Base-by-base conservation (phyloP, 208 protist genomes). In the Trypanosoma theileri region DNA sequence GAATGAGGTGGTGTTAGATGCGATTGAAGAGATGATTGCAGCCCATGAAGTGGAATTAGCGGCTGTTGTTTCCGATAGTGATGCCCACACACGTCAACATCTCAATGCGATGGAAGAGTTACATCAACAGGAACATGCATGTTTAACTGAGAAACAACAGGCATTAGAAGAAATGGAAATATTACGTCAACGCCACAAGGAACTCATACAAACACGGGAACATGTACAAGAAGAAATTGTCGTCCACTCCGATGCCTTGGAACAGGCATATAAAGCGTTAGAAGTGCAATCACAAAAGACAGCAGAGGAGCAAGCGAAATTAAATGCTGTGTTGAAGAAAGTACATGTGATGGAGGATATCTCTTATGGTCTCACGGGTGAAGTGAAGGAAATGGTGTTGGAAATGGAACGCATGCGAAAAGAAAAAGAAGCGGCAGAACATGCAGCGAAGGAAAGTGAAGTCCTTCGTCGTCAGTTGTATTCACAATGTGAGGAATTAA, bases 401-500 rank as follows among this genome's bases (percentile, higher is more conserved):
- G 78, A 84, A 65, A 80, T 85, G 79, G 79, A 92, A 71, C 56
- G 50, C n/a, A 59, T 92, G 1, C 62, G 61, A 11, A 51, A 56
- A 26, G 51, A 73, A 55, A 71, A 71, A 48, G 62, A 73, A 14
- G 53, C 65, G 17, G 45, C 69, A 16, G 72, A 76, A 17, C 57
- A 79, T 21, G 60, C 55, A 53, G 69, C 79, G 41, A 86, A 85
- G 81, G 64, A 86, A 72, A 64, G 42, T 13, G 88, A 96, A 78
- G 35, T 96, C 59, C n/a, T 69, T 4, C 87, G 91, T 28, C 81
- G 91, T 12, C 82, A 81, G 67, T 75, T 93, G 28, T 91, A 84
- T 72, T 81, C 85, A 12, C 73, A 76, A 16, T 91, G 81, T 63
- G 91, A 96, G 71, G 90, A 93, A 73, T 54, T 97, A 26, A 94